Conservation (phyloP, 2,329 filamentous ascomycete genomes). For the Thelonectria rubi region DNA sequence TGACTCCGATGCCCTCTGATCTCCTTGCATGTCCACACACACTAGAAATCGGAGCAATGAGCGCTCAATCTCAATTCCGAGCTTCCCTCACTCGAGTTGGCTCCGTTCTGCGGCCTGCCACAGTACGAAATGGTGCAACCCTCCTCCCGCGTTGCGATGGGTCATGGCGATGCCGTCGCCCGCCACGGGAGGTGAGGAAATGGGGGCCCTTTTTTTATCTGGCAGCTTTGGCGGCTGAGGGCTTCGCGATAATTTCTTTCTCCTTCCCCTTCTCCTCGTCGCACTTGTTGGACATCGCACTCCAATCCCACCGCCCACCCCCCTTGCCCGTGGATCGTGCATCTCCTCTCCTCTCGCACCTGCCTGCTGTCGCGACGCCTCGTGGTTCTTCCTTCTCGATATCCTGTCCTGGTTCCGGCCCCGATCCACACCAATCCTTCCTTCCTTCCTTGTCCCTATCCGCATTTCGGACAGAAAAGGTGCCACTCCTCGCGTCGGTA, state of each 20-base stretch:
- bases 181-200: neutral
- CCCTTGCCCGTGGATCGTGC: neutral
- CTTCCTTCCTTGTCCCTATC: neutral
- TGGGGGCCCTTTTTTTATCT: neutral
- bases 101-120: slow-evolving; percentile 16
- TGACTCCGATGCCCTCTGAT: slow-evolving; percentile 44
- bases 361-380: neutral
- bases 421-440: neutral
- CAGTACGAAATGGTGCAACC: slow-evolving; percentile 13
- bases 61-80: slow-evolving; percentile 43
- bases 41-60: slow-evolving; percentile 49
- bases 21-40: slow-evolving; percentile 34
- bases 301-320: neutral
- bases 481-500: neutral
- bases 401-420: neutral
- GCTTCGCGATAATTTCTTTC: neutral
- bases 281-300: neutral
- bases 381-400: neutral
- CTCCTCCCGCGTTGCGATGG: slow-evolving; percentile 15
- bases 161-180: neutral
- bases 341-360: neutral
- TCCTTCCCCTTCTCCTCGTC: neutral
- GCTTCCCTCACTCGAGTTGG: slow-evolving; percentile 25
- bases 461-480: neutral
- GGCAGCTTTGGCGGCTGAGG: neutral